Percentiles rank a stretch among this genome's conserved stretches.
Conservation (phyloP, 345 rosid species). For the Lumnitzera racemosa region DNA sequence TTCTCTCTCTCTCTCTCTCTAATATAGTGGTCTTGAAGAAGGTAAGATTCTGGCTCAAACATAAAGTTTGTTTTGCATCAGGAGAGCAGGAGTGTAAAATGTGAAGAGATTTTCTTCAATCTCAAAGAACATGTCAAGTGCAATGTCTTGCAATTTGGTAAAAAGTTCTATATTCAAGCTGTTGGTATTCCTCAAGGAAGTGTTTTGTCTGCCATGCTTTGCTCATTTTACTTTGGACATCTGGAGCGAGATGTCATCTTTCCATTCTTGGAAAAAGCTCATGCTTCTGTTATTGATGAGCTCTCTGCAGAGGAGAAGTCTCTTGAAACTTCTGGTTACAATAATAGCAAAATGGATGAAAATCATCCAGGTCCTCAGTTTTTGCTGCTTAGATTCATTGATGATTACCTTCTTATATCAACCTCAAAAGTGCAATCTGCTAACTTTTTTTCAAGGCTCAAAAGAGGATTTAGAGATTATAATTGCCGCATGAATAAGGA, state of each 20-base stretch:
- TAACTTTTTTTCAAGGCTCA: slow-evolving; percentile 39
- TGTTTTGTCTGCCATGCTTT: slow-evolving; percentile 56
- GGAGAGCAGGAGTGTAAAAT: slow-evolving; percentile 27
- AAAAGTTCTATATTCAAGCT: slow-evolving; percentile 46
- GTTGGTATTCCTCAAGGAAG: slow-evolving; percentile 89
- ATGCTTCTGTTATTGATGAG: slow-evolving; percentile 14
- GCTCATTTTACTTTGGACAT: slow-evolving; percentile 76
- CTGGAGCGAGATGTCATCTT: slow-evolving; percentile 58
- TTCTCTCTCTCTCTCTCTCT: not conserved
- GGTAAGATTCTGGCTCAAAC: not conserved
- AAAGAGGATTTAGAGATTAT: slow-evolving; percentile 55
- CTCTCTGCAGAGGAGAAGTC: slow-evolving; percentile 6
- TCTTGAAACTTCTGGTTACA: slow-evolving; percentile 6
- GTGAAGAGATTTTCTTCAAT: slow-evolving; percentile 24
- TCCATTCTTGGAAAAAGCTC: slow-evolving; percentile 49
- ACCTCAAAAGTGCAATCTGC: slow-evolving; percentile 66
- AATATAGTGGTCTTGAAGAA: not conserved
- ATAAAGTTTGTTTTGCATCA: slow-evolving; percentile 14
- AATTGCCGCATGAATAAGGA: slow-evolving; percentile 74
- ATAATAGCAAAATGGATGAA: slow-evolving; percentile 11
- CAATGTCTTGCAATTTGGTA: slow-evolving; percentile 48
- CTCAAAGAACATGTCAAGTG: slow-evolving; percentile 54
- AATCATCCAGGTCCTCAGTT: slow-evolving; percentile 21
- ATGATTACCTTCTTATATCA: slow-evolving; percentile 72
- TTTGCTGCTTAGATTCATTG: slow-evolving; percentile 60